Base-by-base conservation (phyloP, 2,329 filamentous ascomycete genomes). In the Byssothecium circinans region DNA sequence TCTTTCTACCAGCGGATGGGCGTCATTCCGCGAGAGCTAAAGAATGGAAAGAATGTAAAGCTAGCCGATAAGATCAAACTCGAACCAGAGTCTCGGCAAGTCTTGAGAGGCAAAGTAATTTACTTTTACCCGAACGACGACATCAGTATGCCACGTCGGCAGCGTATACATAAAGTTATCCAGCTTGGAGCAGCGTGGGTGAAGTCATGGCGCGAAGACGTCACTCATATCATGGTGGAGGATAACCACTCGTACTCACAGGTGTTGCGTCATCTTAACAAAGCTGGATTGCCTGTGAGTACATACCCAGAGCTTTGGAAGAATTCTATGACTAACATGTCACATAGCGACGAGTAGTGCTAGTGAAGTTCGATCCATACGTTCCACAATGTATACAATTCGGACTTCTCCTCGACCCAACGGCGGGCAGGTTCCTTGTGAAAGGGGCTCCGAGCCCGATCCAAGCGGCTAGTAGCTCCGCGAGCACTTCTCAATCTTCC, bases 151-250 rank as follows among this genome's bases (percentile, higher is more conserved):
- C 76, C 81, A 7, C 81, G 91, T 32, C 82, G 81, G 45, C 70
- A 85, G 48, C 84, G 88, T 3, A 95, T 96, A 43, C 80, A 80
- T 23, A 91, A 86, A 66, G 85, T 88, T 0, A 79, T 83, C 29
- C 56, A 68, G 42, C 52, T 69, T 11, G 92, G 92, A 35, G 92
- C 87, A 1, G 73, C 67, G 1, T 94, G 91, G 85, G 80, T 83
- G 22, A 79, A 78, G 41, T 71, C 77, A 0, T 81, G 85, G 63
- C 68, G 69, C 23, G 59, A 67, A 0, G 70, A 64, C 18, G 81
- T 94, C 14, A 95, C 87, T 0, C 89, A 96, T 71, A 74, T 95
- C 40, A 79, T 97, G 49, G 85, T 90, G 1, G 91, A 96, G 1
- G 91, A 96, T 63, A 86, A 45, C 15, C 72, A 94, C 41, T 74